These are phyloP conservation scores for Lavandula angustifolia DNA, from an alignment of 257 asterid species.

Conservation along the genomic window DNA sequence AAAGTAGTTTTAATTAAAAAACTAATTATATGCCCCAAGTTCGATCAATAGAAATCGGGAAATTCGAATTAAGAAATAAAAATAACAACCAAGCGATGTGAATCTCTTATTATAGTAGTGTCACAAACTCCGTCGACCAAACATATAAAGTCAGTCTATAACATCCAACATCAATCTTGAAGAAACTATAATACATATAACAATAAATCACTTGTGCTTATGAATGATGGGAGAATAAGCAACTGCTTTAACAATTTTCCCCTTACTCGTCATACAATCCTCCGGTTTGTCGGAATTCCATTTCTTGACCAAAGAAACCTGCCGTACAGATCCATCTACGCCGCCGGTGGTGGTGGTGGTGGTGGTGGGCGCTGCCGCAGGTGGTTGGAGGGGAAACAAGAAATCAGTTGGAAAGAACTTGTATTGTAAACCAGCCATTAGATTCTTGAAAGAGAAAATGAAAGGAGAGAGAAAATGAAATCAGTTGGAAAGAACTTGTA, in stretches of 20 bases:
- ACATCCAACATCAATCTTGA: neutral
- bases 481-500: slow-evolving; percentile 46
- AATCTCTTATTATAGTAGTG: slow-evolving; percentile 17
- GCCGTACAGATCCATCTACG: slow-evolving; percentile 21
- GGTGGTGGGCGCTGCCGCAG: slow-evolving; percentile 32
- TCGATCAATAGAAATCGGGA: too few species aligned
- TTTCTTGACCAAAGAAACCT: slow-evolving; percentile 33
- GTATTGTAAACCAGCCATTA: slow-evolving; percentile 44
- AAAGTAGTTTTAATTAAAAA: too few species aligned
- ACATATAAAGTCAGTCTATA: neutral
- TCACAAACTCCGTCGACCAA: neutral
- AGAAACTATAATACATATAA: neutral
- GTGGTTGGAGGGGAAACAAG: slow-evolving; percentile 37
- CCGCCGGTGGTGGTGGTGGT: slow-evolving; percentile 22
- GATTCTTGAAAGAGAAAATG: neutral
- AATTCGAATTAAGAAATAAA: too few species aligned
- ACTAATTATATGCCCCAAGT: too few species aligned
- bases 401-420: slow-evolving; percentile 44
- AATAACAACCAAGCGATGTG: neutral
- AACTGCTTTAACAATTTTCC: slow-evolving; percentile 36
- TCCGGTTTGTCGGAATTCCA: slow-evolving; percentile 24
- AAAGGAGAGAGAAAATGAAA: slow-evolving; percentile 2
- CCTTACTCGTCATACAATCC: slow-evolving; percentile 25
- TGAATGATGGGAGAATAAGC: slow-evolving; percentile 26
- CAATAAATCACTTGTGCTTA: slow-evolving; percentile 19